phyloP scores from a whole-genome alignment of 495 filamentous ascomycete species.

The Penicillium daleae region DNA sequence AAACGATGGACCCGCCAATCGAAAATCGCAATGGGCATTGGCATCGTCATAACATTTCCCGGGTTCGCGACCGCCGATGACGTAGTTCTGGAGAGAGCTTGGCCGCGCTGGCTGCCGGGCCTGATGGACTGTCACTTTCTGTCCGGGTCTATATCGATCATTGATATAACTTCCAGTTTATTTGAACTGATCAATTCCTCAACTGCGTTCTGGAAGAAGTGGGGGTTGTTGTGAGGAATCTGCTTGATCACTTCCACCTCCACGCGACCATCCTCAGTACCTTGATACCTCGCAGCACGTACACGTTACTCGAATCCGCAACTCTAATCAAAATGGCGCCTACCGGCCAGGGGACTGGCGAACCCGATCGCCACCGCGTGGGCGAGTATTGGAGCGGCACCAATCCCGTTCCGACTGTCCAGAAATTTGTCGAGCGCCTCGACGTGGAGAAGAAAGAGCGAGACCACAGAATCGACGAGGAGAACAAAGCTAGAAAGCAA shows the following conservation, averaged over 20 bases:
- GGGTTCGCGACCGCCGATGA: conserved; percentile 27
- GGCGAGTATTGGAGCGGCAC: conserved; percentile 50
- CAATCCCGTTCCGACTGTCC: conserved; percentile 85
- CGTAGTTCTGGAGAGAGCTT: conserved; percentile 24
- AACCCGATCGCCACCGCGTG: conserved; percentile 36
- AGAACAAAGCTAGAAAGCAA: conserved; percentile 42
- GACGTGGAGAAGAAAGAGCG: conserved; percentile 78
- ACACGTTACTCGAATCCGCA: neutral
- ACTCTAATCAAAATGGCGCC: conserved; percentile 27
- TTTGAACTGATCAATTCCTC: conserved; percentile 4
- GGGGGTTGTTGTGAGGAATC: conserved; percentile 10
- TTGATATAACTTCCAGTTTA: neutral
- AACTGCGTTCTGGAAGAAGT: neutral
- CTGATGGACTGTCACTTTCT: neutral
- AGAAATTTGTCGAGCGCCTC: conserved; percentile 77
- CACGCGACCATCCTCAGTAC: neutral
- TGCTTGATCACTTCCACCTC: conserved; percentile 1
- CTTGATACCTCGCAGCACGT: neutral
- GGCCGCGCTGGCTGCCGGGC: neutral
- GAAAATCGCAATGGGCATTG: conserved; percentile 9
- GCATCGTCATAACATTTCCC: conserved; percentile 29
- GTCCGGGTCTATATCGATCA: neutral
- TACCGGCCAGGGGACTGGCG: conserved; percentile 18
- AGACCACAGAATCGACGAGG: conserved; percentile 66
- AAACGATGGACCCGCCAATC: conserved; percentile 11